Evolutionary conservation across 352 stramenopile genomes (phyloP).

Genomic region (Pythium aristosporum): DNA sequence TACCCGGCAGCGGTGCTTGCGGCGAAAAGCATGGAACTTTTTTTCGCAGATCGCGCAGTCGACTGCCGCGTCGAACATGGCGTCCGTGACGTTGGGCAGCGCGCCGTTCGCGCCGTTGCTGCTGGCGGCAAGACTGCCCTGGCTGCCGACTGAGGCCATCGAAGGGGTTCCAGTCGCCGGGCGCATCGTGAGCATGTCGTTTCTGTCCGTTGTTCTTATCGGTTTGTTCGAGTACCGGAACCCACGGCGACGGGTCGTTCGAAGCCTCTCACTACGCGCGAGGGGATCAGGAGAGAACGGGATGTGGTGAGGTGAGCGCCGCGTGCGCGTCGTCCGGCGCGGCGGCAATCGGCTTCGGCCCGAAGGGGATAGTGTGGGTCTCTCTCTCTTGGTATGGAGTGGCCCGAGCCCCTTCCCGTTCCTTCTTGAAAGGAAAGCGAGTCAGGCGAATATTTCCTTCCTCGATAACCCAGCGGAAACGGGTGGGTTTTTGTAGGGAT

Average conservation of each 20-base stretch:
- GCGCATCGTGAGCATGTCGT: slow-evolving; percentile 20
- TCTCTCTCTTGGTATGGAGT: slow-evolving; percentile 7
- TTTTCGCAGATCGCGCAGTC: slow-evolving; percentile 84
- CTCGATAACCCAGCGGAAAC: background rate
- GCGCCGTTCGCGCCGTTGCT: slow-evolving; percentile 3
- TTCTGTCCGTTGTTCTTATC: background rate
- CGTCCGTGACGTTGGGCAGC: slow-evolving; percentile 27
- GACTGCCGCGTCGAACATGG: slow-evolving; percentile 46
- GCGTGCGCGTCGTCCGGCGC: background rate
- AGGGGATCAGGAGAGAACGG: background rate
- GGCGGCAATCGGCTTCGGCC: background rate
- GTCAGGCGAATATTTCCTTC: slow-evolving; percentile 4
- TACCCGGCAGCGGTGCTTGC: slow-evolving; percentile 82
- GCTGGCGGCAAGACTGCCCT: slow-evolving; percentile 3
- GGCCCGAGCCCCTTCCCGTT: background rate
- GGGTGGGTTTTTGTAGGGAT: too few species aligned
- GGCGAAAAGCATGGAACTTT: slow-evolving; percentile 84
- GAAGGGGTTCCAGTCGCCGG: slow-evolving; percentile 15
- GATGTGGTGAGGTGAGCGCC: background rate
- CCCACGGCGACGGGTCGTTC: background rate
- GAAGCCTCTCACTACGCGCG: background rate
- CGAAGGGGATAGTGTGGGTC: background rate
- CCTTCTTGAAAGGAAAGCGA: background rate
- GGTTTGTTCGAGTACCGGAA: too few species aligned
- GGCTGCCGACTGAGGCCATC: slow-evolving; percentile 9